phyloP scores from a whole-genome alignment of 1,139 yeast species.

The Protomyces inundatus region DNA sequence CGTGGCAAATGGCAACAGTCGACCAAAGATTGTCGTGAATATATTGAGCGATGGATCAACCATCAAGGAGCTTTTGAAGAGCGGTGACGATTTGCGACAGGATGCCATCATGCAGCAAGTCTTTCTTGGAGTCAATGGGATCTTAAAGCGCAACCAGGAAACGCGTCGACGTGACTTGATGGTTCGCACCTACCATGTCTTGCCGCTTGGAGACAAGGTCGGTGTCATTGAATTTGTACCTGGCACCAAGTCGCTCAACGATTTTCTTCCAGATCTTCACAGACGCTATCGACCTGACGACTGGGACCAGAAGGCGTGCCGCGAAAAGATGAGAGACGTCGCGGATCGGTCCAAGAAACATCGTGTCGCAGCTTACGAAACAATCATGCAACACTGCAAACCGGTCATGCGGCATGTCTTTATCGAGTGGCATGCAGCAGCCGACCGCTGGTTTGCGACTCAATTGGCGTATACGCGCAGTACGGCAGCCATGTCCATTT shows the following conservation, averaged over 20 bases:
- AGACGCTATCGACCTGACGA: conserved; percentile 43
- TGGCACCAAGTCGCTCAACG: conserved; percentile 60
- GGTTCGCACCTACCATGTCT: conserved; percentile 79
- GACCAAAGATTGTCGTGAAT: conserved; percentile 34
- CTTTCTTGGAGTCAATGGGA: conserved; percentile 74
- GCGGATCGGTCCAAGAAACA: conserved; percentile 48
- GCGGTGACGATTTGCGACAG: conserved; percentile 83
- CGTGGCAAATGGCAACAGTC: conserved; percentile 76
- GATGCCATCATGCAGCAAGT: conserved; percentile 98
- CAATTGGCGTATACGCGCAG: conserved; percentile 68
- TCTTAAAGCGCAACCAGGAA: conserved; percentile 54
- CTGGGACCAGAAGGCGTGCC: conserved; percentile 53
- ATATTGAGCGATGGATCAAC: conserved; percentile 23
- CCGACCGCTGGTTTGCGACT: conserved; percentile 68
- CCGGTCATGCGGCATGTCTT: conserved; percentile 74
- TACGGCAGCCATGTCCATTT: conserved; percentile 75
- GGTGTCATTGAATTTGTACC: conserved; percentile 90
- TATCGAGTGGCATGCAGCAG: conserved; percentile 57
- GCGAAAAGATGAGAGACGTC: conserved; percentile 57
- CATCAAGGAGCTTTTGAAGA: conserved; percentile 36
- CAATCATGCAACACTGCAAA: conserved; percentile 49
- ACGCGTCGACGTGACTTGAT: conserved; percentile 54
- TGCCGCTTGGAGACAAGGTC: conserved; percentile 80
- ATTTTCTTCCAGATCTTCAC: conserved; percentile 60
- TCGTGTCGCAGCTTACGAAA: conserved; percentile 49